phyloP scores from a whole-genome alignment of 2,329 filamentous ascomycete genomes.

The Calonectria multiphialidica region DNA sequence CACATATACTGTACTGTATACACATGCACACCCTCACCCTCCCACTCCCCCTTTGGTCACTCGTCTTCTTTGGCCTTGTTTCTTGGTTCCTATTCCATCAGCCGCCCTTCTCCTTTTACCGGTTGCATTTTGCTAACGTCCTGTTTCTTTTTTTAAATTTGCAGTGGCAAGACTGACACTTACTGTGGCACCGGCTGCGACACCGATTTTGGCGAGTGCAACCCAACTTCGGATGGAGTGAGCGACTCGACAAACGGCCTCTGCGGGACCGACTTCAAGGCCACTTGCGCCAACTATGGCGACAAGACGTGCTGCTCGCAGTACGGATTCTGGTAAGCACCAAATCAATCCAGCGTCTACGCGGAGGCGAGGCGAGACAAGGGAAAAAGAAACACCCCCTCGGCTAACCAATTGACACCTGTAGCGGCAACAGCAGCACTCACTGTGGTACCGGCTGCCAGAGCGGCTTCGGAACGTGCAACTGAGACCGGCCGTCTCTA shows the following conservation, averaged over 20 bases:
- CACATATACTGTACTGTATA: neutral
- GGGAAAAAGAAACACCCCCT: neutral
- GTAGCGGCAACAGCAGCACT: constrained; percentile 42
- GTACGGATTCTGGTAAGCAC: constrained; percentile 51
- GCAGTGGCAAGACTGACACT: constrained; percentile 26
- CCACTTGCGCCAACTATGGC: constrained; percentile 48
- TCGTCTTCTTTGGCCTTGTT: neutral
- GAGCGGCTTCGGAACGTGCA: constrained; percentile 47
- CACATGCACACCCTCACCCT: neutral
- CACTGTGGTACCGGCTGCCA: constrained; percentile 52
- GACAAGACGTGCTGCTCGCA: constrained; percentile 52
- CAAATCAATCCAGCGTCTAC: neutral
- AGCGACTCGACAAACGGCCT: constrained; percentile 52
- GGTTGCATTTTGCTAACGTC: constrained; percentile 24
- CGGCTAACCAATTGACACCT: constrained; percentile 11
- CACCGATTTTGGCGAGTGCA: constrained; percentile 50
- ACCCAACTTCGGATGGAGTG: constrained; percentile 34
- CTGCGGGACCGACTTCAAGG: constrained; percentile 47
- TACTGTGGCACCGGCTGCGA: constrained; percentile 56
- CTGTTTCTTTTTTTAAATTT: constrained; percentile 42
- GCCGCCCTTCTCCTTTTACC: neutral
- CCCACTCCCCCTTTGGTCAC: neutral
- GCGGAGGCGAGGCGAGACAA: neutral
- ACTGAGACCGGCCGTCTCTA: constrained; percentile 27
- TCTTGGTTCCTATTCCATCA: neutral